Evolutionary conservation across 2,329 filamentous ascomycete species (phyloP).

Genomic region (Aspergillus tubingensis): DNA sequence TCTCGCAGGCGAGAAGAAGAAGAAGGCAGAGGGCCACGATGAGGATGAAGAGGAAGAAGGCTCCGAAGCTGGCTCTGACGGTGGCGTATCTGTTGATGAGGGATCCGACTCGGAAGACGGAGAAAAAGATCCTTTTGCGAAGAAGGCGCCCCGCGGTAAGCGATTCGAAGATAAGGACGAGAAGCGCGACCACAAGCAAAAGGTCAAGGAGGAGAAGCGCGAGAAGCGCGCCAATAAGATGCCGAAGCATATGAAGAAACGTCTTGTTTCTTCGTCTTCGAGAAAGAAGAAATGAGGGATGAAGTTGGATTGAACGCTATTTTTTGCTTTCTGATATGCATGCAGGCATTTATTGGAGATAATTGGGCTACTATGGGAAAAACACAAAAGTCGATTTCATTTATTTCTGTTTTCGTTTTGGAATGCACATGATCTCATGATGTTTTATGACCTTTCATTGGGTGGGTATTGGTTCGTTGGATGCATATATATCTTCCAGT

Average conservation of each 20-base stretch:
- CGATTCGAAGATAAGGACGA: constrained; percentile 88
- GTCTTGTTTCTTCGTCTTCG: constrained; percentile 33
- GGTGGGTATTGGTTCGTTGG: constrained; percentile 17
- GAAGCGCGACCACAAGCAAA: constrained; percentile 84
- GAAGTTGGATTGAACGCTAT: too few species aligned
- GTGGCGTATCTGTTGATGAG: constrained; percentile 33
- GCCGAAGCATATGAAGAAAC: constrained; percentile 92
- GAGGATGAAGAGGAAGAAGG: constrained; percentile 34
- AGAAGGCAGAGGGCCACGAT: constrained; percentile 23
- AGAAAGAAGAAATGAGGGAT: constrained; percentile 38
- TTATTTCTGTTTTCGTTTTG: too few species aligned
- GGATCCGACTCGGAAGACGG: constrained; percentile 46
- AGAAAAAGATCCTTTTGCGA: constrained; percentile 55
- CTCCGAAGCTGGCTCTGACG: constrained; percentile 38
- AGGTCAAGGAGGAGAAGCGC: constrained; percentile 91
- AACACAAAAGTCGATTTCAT: constrained; percentile 15
- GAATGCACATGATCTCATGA: constrained; percentile 34
- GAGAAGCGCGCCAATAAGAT: constrained; percentile 95
- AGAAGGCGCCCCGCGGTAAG: constrained; percentile 73
- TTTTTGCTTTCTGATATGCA: too few species aligned
- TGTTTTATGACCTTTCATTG: constrained; percentile 16
- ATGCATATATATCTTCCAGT: constrained; percentile 9
- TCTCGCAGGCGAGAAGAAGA: constrained; percentile 63
- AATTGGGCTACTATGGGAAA: neutral
- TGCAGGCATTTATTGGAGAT: too few species aligned